Evolutionary conservation across 2,329 filamentous ascomycete species (phyloP).

Genomic region (Calonectria hongkongensis): DNA sequence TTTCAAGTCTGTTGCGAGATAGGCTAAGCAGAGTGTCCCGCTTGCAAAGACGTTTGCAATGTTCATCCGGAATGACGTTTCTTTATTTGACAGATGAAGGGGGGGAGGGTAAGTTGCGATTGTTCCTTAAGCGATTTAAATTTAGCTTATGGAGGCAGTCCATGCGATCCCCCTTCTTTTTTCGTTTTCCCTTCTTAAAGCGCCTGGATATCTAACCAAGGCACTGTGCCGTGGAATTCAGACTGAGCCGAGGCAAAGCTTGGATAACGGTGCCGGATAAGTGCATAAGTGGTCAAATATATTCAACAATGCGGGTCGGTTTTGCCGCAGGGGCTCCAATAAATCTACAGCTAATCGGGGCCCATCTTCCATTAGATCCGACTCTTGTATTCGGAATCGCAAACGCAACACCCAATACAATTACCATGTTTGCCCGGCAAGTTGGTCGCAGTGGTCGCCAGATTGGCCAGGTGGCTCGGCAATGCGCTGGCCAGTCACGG

Average conservation of each 20-base stretch:
- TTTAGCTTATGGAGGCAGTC: neutral
- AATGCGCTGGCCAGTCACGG: slow-evolving; percentile 47
- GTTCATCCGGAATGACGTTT: too few relatives aligned
- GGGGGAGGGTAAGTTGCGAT: too few relatives aligned
- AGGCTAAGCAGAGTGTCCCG: neutral
- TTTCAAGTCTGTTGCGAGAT: neutral
- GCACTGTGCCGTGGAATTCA: neutral
- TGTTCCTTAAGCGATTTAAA: neutral
- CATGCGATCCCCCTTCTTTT: neutral
- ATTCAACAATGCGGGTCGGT: slow-evolving; percentile 41
- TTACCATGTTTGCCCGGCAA: slow-evolving; percentile 51
- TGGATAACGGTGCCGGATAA: slow-evolving; percentile 33
- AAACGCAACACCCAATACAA: neutral
- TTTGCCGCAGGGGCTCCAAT: slow-evolving; percentile 53
- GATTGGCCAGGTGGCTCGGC: slow-evolving; percentile 50
- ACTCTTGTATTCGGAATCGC: neutral
- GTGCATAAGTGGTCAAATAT: slow-evolving; percentile 47
- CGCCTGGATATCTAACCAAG: neutral
- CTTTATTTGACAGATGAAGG: too few relatives aligned
- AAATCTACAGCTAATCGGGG: slow-evolving; percentile 44
- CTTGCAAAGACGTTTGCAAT: neutral
- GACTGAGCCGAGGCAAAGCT: slow-evolving; percentile 19
- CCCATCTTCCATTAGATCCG: slow-evolving; percentile 5
- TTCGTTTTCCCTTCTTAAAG: neutral
- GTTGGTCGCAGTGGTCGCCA: slow-evolving; percentile 52